phyloP scores from a whole-genome alignment of 139 green algal genomes.

The Pseudopediastrum boryanum region DNA sequence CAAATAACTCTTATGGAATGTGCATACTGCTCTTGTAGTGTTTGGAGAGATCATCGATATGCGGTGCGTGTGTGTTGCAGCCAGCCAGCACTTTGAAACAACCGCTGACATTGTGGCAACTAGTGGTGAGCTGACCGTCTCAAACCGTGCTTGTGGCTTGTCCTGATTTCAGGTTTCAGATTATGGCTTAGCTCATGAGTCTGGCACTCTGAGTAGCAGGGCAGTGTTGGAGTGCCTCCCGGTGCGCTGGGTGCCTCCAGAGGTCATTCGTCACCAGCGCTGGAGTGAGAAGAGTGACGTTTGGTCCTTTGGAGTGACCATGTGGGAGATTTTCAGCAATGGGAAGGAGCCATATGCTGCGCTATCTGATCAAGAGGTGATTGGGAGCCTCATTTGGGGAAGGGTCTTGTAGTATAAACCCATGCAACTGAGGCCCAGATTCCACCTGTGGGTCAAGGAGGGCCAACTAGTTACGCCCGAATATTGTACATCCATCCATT shows the following conservation, averaged over 20 bases:
- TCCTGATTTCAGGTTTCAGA: slow-evolving; percentile 48
- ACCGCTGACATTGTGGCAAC: no score
- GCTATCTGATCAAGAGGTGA: slow-evolving; percentile 38
- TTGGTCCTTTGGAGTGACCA: slow-evolving; percentile 59
- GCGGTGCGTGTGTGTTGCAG: no score
- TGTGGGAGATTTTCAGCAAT: slow-evolving; percentile 68
- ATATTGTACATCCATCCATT: not conserved
- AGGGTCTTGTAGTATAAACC: no score
- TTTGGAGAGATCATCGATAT: no score
- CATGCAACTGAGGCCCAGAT: not conserved
- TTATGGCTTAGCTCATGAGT: slow-evolving; percentile 48
- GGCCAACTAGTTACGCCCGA: not conserved
- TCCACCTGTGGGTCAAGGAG: not conserved
- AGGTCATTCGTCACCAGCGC: slow-evolving; percentile 43
- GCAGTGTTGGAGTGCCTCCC: slow-evolving; percentile 38
- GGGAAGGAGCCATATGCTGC: slow-evolving; percentile 55
- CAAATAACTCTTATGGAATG: no score
- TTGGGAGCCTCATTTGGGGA: no score
- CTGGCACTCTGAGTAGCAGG: not conserved
- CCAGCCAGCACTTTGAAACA: no score
- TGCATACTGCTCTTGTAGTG: no score
- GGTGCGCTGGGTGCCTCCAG: slow-evolving; percentile 56
- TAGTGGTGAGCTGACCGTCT: no score
- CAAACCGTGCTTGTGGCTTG: not conserved
- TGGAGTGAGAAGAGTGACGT: slow-evolving; percentile 49